Conservation (phyloP, 2,329 filamentous ascomycete species). For the Amesomyces nigricolor region DNA sequence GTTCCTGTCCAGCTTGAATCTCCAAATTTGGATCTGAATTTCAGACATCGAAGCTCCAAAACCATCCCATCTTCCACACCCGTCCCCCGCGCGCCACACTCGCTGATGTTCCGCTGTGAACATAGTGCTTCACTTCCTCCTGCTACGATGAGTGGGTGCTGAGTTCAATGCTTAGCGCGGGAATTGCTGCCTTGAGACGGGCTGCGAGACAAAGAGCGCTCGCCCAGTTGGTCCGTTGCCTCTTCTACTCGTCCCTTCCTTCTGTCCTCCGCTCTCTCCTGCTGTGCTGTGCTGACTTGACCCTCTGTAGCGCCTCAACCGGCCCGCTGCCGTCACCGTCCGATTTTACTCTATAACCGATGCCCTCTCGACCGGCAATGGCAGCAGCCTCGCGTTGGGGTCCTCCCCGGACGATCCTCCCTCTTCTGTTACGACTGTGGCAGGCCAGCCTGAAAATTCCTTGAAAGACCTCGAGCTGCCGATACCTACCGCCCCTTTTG, state of each 20-base stretch:
- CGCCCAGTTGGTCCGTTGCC: not conserved
- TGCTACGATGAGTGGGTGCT: constrained; percentile 24
- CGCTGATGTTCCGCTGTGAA: not conserved
- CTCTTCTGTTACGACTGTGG: no score
- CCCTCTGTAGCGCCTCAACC: constrained; percentile 2
- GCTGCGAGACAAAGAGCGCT: constrained; percentile 11
- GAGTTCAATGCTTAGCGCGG: constrained; percentile 25
- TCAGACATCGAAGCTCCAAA: not conserved
- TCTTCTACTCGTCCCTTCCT: not conserved
- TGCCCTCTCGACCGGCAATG: not conserved
- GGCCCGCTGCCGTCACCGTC: not conserved
- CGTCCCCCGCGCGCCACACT: not conserved
- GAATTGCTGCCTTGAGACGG: constrained; percentile 23
- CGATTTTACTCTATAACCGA: not conserved
- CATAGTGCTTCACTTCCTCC: not conserved
- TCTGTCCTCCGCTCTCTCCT: not conserved
- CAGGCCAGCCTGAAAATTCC: no score
- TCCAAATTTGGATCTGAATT: not conserved
- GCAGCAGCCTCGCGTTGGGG: no score
- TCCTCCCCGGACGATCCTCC: no score
- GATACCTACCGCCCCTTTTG: no score
- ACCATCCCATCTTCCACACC: not conserved
- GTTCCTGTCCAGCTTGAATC: no score
- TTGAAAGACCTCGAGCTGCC: no score
- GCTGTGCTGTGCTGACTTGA: not conserved